Percentiles rank a stretch among this genome's conserved stretches.
These are phyloP conservation scores for Lojkania enalia DNA, from an alignment of 2,329 filamentous ascomycete species.

Conservation along the genomic window DNA sequence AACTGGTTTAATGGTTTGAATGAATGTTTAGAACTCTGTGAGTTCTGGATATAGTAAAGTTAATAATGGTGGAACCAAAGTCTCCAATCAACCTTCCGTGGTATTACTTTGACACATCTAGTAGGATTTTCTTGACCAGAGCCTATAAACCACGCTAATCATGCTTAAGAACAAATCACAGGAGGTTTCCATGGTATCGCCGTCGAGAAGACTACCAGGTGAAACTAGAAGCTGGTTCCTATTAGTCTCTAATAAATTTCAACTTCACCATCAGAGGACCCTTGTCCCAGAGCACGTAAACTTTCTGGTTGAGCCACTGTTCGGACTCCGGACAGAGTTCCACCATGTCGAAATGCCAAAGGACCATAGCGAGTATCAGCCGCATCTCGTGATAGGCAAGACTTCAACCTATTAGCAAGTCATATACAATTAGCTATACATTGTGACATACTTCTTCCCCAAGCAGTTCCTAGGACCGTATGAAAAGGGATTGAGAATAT, in stretches of 20 bases:
- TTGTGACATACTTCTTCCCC: slow-evolving; percentile 38
- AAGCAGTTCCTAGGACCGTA: slow-evolving; percentile 35
- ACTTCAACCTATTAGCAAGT: slow-evolving; percentile 11
- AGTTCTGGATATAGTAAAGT: too few species aligned
- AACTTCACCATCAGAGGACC: slow-evolving; percentile 16
- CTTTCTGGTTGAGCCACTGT: slow-evolving; percentile 16
- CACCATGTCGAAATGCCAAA: slow-evolving; percentile 34
- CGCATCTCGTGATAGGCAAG: slow-evolving; percentile 41
- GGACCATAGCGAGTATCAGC: slow-evolving; percentile 25
- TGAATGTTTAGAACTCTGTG: too few species aligned
- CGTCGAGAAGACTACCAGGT: too few species aligned
- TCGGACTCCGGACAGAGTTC: slow-evolving; percentile 17
- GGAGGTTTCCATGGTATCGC: too few species aligned
- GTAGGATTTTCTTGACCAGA: too few species aligned
- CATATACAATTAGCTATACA: background rate
- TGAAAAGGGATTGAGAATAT: slow-evolving; percentile 28
- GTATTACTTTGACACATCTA: too few species aligned
- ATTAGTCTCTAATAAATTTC: slow-evolving; percentile 4
- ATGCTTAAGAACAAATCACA: too few species aligned
- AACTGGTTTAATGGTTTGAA: too few species aligned
- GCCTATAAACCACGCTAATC: too few species aligned
- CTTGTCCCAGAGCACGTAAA: slow-evolving; percentile 21
- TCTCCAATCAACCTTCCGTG: too few species aligned
- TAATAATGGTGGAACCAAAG: too few species aligned
- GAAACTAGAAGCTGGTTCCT: too few species aligned